These are phyloP conservation scores for Colletotrichum tropicicola DNA, from an alignment of 2,329 filamentous ascomycete genomes.

Conservation along the genomic window DNA sequence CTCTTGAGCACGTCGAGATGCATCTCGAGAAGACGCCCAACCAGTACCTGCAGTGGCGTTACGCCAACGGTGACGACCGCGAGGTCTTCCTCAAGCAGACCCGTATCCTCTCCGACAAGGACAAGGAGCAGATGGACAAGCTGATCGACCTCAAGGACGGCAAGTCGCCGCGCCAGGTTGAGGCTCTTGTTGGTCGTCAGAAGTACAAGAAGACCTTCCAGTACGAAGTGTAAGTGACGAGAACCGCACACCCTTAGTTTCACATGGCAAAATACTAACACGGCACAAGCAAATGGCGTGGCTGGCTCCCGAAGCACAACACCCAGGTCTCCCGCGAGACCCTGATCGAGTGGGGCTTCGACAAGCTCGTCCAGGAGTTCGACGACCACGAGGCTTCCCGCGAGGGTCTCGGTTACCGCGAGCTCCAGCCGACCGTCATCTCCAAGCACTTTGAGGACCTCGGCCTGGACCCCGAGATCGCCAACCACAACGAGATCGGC, in stretches of 20 bases:
- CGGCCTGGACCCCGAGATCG: slow-evolving; percentile 95
- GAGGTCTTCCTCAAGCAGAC: slow-evolving; percentile 99
- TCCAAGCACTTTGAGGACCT: slow-evolving; percentile 98
- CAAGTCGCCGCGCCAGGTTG: slow-evolving; percentile 78
- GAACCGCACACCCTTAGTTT: background rate
- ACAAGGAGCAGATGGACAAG: slow-evolving; percentile 92
- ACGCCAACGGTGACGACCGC: slow-evolving; percentile 94
- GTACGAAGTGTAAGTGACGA: slow-evolving; percentile 81
- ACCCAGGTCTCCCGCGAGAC: slow-evolving; percentile 93
- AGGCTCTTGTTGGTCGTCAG: slow-evolving; percentile 92
- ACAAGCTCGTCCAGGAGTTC: slow-evolving; percentile 96
- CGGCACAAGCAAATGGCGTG: slow-evolving; percentile 85
- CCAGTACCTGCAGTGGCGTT: slow-evolving; percentile 98
- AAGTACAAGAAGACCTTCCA: slow-evolving; percentile 99
- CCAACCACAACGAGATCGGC: slow-evolving; percentile 98
- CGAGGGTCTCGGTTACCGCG: slow-evolving; percentile 95
- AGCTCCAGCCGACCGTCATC: slow-evolving; percentile 92
- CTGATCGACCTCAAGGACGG: slow-evolving; percentile 86
- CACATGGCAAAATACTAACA: slow-evolving; percentile 36
- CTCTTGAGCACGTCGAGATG: slow-evolving; percentile 99
- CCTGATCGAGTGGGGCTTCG: slow-evolving; percentile 83
- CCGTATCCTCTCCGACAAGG: slow-evolving; percentile 84
- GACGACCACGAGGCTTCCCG: slow-evolving; percentile 99
- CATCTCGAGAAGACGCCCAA: slow-evolving; percentile 99
- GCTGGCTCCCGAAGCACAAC: slow-evolving; percentile 92